These are phyloP conservation scores for Fusarium praegraminearum DNA, from an alignment of 2,329 filamentous ascomycete genomes.

Conservation along the genomic window DNA sequence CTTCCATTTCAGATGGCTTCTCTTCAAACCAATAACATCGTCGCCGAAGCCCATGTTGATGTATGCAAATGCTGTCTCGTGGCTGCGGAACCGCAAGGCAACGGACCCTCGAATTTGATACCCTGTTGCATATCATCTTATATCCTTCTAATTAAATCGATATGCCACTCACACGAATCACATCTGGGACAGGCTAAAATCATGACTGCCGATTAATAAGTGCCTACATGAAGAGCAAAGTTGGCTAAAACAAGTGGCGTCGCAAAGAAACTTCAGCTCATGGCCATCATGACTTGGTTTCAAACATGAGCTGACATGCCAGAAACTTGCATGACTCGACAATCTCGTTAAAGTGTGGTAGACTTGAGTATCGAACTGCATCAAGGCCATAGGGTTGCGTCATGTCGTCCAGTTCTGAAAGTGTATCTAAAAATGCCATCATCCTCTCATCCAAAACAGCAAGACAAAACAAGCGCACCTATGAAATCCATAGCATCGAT, in stretches of 20 bases:
- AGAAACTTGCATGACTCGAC: not conserved
- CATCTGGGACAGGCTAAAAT: not conserved
- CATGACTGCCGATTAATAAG: not conserved
- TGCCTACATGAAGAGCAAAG: not conserved
- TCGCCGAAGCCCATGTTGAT: too few relatives aligned
- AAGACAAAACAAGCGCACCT: slow-evolving; percentile 9
- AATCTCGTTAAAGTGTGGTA: not conserved
- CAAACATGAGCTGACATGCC: not conserved
- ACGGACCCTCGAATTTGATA: not conserved
- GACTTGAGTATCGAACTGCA: not conserved
- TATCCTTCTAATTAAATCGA: not conserved
- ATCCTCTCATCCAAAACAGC: not conserved
- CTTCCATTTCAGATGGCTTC: not conserved
- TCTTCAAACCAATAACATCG: not conserved
- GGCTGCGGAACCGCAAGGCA: too few relatives aligned
- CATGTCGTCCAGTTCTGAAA: not conserved
- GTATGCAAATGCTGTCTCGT: too few relatives aligned
- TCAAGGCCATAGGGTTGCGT: not conserved
- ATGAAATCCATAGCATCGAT: not conserved
- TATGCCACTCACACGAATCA: slow-evolving; percentile 2
- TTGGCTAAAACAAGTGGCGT: slow-evolving; percentile 7
- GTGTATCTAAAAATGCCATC: not conserved
- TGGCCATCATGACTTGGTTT: not conserved
- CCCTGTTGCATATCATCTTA: too few relatives aligned
- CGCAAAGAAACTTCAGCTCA: slow-evolving; percentile 2